These are phyloP conservation scores for Plasmodium falciparum DNA, from an alignment of 169 alveolate species.

Conservation along the genomic window DNA sequence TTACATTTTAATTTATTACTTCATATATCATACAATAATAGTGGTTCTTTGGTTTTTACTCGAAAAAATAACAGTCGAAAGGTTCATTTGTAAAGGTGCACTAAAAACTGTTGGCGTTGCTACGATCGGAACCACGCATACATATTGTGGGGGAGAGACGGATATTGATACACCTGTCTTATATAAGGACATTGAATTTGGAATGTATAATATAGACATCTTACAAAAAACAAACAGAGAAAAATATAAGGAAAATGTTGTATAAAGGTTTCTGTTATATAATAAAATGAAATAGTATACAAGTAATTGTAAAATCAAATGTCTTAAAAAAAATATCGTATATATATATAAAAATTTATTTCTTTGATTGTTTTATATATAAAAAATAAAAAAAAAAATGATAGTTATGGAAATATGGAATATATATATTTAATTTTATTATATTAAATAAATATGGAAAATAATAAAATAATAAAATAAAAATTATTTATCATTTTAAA, in stretches of 20 bases:
- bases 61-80: conserved; percentile 23
- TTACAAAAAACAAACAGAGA: background rate
- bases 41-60: conserved; percentile 29
- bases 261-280: too few relatives aligned
- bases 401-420: too few relatives aligned
- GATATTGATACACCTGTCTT: conserved; percentile 55
- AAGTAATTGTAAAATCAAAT: too few relatives aligned
- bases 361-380: too few relatives aligned
- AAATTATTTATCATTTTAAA: too few relatives aligned
- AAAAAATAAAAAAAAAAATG: too few relatives aligned
- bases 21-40: conserved; percentile 30
- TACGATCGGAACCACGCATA: conserved; percentile 24
- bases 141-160: conserved; percentile 22
- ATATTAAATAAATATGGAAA: too few relatives aligned
- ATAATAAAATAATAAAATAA: too few relatives aligned
- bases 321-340: too few relatives aligned
- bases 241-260: conserved; percentile 7
- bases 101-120: conserved; percentile 29
- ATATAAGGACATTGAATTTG: conserved; percentile 28
- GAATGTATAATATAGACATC: conserved; percentile 55
- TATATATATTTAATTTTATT: too few relatives aligned
- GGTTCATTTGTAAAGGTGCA: conserved; percentile 28
- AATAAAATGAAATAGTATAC: too few relatives aligned
- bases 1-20: background rate
- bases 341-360: too few relatives aligned